Conservation (phyloP, 768 basidiomycete species). For the Galerina sulciceps region DNA sequence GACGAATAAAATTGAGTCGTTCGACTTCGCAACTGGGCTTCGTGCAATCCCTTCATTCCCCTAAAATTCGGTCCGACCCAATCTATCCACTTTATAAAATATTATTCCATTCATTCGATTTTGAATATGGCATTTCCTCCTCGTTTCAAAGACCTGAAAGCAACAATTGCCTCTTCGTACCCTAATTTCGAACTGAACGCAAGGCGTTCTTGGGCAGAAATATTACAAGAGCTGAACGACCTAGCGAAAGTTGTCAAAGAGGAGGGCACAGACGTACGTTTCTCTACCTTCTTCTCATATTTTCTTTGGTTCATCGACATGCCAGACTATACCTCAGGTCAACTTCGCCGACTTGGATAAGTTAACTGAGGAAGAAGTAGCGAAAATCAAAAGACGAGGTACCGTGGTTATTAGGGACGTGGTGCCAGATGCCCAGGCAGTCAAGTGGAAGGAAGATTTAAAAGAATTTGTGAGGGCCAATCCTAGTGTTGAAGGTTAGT, state of each 20-base stretch:
- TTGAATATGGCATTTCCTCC: slow-evolving; percentile 36
- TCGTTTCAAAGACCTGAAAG: slow-evolving; percentile 62
- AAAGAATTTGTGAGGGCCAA: slow-evolving; percentile 61
- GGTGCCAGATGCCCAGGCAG: slow-evolving; percentile 58
- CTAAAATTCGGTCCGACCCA: background rate
- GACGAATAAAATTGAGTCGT: too few species aligned
- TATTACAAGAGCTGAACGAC: slow-evolving; percentile 53
- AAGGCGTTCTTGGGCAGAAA: slow-evolving; percentile 60
- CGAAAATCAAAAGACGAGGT: slow-evolving; percentile 56
- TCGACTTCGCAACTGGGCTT: too few species aligned
- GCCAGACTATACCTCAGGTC: slow-evolving; percentile 65
- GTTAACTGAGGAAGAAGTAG: slow-evolving; percentile 48
- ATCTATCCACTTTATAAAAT: too few species aligned
- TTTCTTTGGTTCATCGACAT: background rate
- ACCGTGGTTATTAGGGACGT: slow-evolving; percentile 66
- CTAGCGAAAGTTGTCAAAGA: slow-evolving; percentile 48
- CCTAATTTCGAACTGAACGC: slow-evolving; percentile 54
- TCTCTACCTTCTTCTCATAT: background rate
- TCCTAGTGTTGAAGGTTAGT: slow-evolving; percentile 55
- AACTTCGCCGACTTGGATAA: slow-evolving; percentile 56
- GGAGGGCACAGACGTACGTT: slow-evolving; percentile 53
- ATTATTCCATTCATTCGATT: background rate
- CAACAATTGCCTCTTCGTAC: slow-evolving; percentile 53
- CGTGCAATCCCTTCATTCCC: too few species aligned
- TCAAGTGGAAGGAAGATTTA: slow-evolving; percentile 60